Conservation (phyloP, 306 rosid species). For the Castanea mollissima region DNA sequence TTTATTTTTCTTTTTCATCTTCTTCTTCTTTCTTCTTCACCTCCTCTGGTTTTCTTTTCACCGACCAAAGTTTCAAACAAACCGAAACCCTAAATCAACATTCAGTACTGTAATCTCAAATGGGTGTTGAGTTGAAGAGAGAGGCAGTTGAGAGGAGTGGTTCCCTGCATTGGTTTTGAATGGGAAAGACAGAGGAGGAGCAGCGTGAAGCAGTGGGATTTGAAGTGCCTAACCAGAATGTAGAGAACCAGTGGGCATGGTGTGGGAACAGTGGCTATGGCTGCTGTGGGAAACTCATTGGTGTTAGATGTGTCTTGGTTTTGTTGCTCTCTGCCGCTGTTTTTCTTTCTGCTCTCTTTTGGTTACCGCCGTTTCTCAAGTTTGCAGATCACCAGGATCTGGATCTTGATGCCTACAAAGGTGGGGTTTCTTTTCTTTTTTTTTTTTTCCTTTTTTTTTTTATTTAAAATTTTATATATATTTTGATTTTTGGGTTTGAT, state of each 20-base stretch:
- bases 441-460: neutral
- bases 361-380: conserved; percentile 76
- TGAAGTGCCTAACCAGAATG: conserved; percentile 40
- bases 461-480: neutral
- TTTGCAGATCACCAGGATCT: conserved; percentile 59
- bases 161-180: conserved; percentile 18
- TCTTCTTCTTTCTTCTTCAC: too few relatives aligned
- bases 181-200: conserved; percentile 83
- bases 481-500: neutral
- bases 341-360: conserved; percentile 76
- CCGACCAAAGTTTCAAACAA: too few relatives aligned
- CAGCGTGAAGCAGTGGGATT: conserved; percentile 35
- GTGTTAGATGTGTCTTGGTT: conserved; percentile 66
- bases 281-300: conserved; percentile 47
- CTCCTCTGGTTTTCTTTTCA: too few relatives aligned
- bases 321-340: conserved; percentile 58
- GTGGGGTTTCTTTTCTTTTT: conserved; percentile 26
- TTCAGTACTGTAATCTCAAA: conserved; percentile 12
- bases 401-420: conserved; percentile 58
- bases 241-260: conserved; percentile 33
- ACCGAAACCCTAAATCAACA: too few relatives aligned
- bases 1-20: neutral
- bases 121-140: conserved; percentile 37
- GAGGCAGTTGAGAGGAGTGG: conserved; percentile 17
- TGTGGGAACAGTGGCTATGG: conserved; percentile 14